Evolutionary conservation across 106 monocot genomes (phyloP), one percentile per base, ranked within the genome.

Genomic region (Phalaenopsis equestris): DNA sequence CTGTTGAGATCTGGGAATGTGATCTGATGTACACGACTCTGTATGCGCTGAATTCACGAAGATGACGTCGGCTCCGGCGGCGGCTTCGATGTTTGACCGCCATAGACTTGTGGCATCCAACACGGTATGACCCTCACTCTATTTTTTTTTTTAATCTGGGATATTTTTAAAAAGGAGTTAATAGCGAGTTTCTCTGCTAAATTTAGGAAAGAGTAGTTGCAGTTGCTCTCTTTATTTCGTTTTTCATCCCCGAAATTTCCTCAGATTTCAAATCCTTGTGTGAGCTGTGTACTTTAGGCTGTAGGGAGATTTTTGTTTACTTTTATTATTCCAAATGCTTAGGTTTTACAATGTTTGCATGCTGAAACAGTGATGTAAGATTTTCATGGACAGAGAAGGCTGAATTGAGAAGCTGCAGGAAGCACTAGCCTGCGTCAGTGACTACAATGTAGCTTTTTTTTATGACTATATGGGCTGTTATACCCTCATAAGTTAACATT

Each of bases 61-160:
- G 73, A 92, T 92, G 92, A 73, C 92, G 80, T 92, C 92, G 23
- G 87, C 87, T 52, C 89, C 92, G 21, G 84, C 88, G 8, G 84
- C 86, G 41, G 87, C 86, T 41, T 78, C 84, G 82, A 42, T 77
- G 78, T 89, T 92, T 68, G 92, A 92, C 78, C 89, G 89, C 43
- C 85, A 81, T 21, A 79, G 87, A 39, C 46, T 87, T 14, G 87
- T 73, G 21, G 74, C 86, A 4, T 81, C 86, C 55, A 90, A 90
- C 52, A 92, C 90, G 41, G 92, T 92, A 73, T 67, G 14, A 2
- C 48, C 19, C 6, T 56, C 65, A 1, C 16, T 19, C 6, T 30
- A 30, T 30, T 30, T 30, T 41, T 1, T 14, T 10, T 75, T 41
- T 24, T 24, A 21, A 11, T 57, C 14, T 16, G 16, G 24, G 16